Base-by-base conservation (phyloP, 1,284 basidiomycete genomes). In the Fomitiporia mediterranea region DNA sequence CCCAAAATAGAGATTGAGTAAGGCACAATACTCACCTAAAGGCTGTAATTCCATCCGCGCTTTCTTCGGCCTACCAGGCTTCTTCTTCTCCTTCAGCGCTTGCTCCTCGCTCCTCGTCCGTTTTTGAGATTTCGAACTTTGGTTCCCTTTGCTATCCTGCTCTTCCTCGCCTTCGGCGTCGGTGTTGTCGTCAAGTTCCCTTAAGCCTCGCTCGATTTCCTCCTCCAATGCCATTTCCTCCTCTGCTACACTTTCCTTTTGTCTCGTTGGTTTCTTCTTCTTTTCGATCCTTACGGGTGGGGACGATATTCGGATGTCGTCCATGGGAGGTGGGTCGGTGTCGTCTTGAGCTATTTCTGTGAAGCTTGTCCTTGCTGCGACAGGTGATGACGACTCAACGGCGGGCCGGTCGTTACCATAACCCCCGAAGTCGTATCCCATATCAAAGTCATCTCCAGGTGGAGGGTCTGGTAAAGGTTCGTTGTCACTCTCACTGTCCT, bases 191-290 rank as follows among this genome's bases (percentile, higher is more conserved):
- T 74, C 70, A 39, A 77, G 64, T 11, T 70, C 72, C n/a, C 69
- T 65, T n/a, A 76, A 59, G n/a, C 76, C 79, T 21, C 73, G 73
- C 1, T 72, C 74, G 53, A 82, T 80, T 32, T 82, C 82, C 17
- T 82, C 77, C 55, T 86, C 84, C 28, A 79, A 30, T 15, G 23
- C 44, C 44, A 46, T 46, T 15, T 30, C 25, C 4, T 46, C 44
- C 30, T 46, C 62, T 1, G 70, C 73, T 8, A 70, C 15, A 17
- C 39, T 42, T 73, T 17, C 78, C 72, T 47, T 68, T 68, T 23
- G 70, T 65, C 39, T 40, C 53, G 44, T 50, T 62, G 56, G 32
- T 62, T 62, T 40, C 65, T 64, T 35, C 68, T 64, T 47, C 68
- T 66, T 19, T 75, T 71, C 32, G 68, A 65, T 38, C 38, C 61